Evolutionary conservation across 495 filamentous ascomycete genomes (phyloP).

Genomic region (Penicillium diatomitis): DNA sequence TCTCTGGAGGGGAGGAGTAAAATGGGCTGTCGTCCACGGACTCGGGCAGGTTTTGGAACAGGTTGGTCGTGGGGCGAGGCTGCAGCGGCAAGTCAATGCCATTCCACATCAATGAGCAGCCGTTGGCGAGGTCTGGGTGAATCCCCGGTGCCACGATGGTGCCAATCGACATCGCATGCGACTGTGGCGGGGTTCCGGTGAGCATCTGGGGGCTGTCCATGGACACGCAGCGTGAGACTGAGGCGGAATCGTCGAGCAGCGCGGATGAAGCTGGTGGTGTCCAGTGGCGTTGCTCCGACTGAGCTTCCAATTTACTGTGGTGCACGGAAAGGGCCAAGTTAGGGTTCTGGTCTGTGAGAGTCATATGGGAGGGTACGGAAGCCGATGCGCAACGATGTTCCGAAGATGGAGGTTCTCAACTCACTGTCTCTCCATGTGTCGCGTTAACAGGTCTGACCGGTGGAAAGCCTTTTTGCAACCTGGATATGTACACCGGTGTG

Average conservation of each 20-base stretch:
- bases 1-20: conserved; percentile 35
- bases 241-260: conserved; percentile 15
- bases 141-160: conserved; percentile 35
- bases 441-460: conserved; percentile 64
- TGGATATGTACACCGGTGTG: conserved; percentile 54
- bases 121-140: conserved; percentile 30
- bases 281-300: conserved; percentile 30
- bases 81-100: conserved; percentile 31
- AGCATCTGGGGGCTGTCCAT: conserved; percentile 20
- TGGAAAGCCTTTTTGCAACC: conserved; percentile 75
- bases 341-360: too few species aligned
- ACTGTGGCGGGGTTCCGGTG: conserved; percentile 19
- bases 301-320: conserved; percentile 32
- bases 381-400: too few species aligned
- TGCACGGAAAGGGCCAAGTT: neutral
- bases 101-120: conserved; percentile 32
- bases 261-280: conserved; percentile 16
- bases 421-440: conserved; percentile 80
- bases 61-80: conserved; percentile 18
- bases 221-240: conserved; percentile 21
- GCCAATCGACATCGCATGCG: conserved; percentile 37
- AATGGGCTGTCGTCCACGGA: conserved; percentile 32
- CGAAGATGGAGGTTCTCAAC: conserved; percentile 15
- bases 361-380: too few species aligned
- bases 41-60: conserved; percentile 32